Percentiles rank a stretch among this genome's conserved stretches.
Conservation (phyloP, 176 grass and related monocot species). For the Oropetium thomaeum region DNA sequence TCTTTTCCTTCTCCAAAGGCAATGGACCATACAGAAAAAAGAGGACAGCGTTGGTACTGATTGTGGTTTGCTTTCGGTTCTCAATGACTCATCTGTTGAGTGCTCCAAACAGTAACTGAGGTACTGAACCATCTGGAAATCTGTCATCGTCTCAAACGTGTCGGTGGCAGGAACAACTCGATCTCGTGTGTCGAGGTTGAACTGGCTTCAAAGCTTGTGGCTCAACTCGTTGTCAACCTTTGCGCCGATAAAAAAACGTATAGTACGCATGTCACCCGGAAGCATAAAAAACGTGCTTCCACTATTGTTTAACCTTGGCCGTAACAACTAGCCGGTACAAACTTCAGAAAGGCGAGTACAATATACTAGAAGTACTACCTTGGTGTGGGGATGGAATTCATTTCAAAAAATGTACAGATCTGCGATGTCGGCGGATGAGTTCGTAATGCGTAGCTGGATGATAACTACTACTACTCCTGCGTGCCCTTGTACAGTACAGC, state of each 20-base stretch:
- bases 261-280: too few relatives aligned
- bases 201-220: slow-evolving; percentile 13
- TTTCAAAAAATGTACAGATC: not conserved
- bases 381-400: too few relatives aligned
- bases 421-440: not conserved
- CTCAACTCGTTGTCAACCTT: not conserved
- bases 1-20: slow-evolving; percentile 1
- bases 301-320: not conserved
- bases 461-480: not conserved
- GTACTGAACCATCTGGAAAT: not conserved
- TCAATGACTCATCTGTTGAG: slow-evolving; percentile 31
- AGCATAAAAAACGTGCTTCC: too few relatives aligned
- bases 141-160: not conserved
- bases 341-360: not conserved
- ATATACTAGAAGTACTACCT: too few relatives aligned
- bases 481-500: not conserved
- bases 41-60: slow-evolving; percentile 12
- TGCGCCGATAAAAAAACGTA: too few relatives aligned
- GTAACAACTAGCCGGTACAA: not conserved
- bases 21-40: slow-evolving; percentile 9
- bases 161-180: not conserved
- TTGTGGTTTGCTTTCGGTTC: slow-evolving; percentile 44
- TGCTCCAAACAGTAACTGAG: too few relatives aligned
- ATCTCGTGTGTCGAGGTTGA: not conserved
- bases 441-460: not conserved